These are phyloP conservation scores for Mycena vitilis DNA, from an alignment of 768 basidiomycete genomes.

Conservation along the genomic window DNA sequence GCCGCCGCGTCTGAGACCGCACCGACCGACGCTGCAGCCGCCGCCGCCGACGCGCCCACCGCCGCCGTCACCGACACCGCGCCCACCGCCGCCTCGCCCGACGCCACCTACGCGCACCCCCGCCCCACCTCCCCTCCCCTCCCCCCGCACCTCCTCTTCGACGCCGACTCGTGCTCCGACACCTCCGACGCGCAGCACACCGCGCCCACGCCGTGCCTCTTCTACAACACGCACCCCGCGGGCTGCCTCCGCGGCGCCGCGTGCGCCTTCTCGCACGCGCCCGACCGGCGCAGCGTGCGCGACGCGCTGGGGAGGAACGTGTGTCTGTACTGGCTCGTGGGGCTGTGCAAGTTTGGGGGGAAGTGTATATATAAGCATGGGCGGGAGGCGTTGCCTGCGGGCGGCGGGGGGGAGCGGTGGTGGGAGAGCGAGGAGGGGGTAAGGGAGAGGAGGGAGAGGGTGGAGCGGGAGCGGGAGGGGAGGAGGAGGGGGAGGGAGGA, in stretches of 20 bases:
- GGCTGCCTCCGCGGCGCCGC: too few species aligned
- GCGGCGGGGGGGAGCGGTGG: slow-evolving; percentile 29
- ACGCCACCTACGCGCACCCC: slow-evolving; percentile 28
- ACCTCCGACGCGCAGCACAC: too few species aligned
- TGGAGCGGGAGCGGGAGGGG: slow-evolving; percentile 25
- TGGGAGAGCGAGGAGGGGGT: slow-evolving; percentile 26
- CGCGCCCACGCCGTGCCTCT: too few species aligned
- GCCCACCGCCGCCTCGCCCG: slow-evolving; percentile 12
- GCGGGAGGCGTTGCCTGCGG: slow-evolving; percentile 30
- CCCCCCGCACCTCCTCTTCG: slow-evolving; percentile 6
- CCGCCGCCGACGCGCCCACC: neutral
- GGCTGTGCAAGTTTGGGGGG: slow-evolving; percentile 47
- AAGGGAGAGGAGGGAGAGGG: slow-evolving; percentile 4
- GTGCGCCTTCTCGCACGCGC: too few species aligned
- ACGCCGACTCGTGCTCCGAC: too few species aligned
- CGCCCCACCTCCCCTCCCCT: slow-evolving; percentile 13
- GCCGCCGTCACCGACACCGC: slow-evolving; percentile 1
- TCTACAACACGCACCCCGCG: too few species aligned
- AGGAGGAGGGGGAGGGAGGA: slow-evolving; percentile 22
- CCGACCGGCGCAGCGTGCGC: too few species aligned
- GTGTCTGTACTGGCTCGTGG: slow-evolving; percentile 50
- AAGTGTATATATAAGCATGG: slow-evolving; percentile 51
- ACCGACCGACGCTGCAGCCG: neutral
- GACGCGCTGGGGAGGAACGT: slow-evolving; percentile 46
- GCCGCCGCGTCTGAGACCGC: neutral